Conservation (phyloP, 2,329 filamentous ascomycete genomes). For the Exophiala sp. region DNA sequence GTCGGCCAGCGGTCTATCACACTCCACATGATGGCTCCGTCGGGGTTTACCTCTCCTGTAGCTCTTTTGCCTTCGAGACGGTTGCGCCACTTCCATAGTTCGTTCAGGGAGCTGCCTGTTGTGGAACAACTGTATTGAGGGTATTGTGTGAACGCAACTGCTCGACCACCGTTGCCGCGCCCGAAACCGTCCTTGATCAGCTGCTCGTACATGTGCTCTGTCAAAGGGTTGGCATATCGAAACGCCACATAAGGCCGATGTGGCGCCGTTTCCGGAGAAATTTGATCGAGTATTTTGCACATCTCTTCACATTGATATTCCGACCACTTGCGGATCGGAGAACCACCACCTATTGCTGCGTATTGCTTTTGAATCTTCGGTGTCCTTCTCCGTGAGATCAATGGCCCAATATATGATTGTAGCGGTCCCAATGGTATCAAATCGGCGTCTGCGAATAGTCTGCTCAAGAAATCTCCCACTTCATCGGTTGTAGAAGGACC, state of each 20-base stretch:
- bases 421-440: slow-evolving; percentile 91
- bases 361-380: slow-evolving; percentile 98
- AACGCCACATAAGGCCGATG: slow-evolving; percentile 98
- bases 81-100: slow-evolving; percentile 95
- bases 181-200: slow-evolving; percentile 88
- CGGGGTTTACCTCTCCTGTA: slow-evolving; percentile 48
- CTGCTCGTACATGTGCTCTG: slow-evolving; percentile 85
- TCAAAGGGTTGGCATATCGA: slow-evolving; percentile 88
- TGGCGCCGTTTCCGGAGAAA: slow-evolving; percentile 87
- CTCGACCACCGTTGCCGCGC: slow-evolving; percentile 80
- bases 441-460: slow-evolving; percentile 89
- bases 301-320: slow-evolving; percentile 91
- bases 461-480: slow-evolving; percentile 83
- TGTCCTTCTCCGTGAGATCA: slow-evolving; percentile 81
- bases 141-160: slow-evolving; percentile 97
- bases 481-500: slow-evolving; percentile 85
- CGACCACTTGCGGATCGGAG: slow-evolving; percentile 96
- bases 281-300: slow-evolving; percentile 93
- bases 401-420: slow-evolving; percentile 83
- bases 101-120: slow-evolving; percentile 91
- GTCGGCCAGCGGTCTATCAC: slow-evolving; percentile 97
- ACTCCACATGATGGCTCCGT: slow-evolving; percentile 85
- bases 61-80: slow-evolving; percentile 72
- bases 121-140: slow-evolving; percentile 98
- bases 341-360: slow-evolving; percentile 91